Base-by-base conservation (phyloP, 306 rosid species). In the Cucurbita ficifolia region DNA sequence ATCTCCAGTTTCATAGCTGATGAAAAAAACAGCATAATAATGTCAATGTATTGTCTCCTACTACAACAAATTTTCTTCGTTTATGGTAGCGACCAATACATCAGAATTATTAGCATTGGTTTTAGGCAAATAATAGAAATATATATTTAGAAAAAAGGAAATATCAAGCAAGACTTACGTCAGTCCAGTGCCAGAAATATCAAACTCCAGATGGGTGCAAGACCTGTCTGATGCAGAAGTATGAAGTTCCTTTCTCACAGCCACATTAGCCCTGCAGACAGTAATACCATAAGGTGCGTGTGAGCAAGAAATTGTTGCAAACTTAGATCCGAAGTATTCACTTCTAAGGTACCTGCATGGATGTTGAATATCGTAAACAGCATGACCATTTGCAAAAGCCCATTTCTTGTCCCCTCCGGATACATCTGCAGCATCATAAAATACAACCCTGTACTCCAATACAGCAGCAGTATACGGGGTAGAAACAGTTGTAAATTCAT, bases 1-100 rank as follows among this genome's bases (percentile, higher is more conserved):
- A 79, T 95, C 99, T 78, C 99, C 99, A 69, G 96, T 95, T 81
- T 95, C 99, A 46, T 95, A 95, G 67, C 97, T 95, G 88, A 73
- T 70, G 74, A 80, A 78, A 1, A 61, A 40, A 55, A 76, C 74
- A 81, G 13, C 56, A 58, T 54, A 73, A 75, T 67, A 72, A 16
- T 49, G 46, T 70, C 29, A 50, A 16, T 49, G 74, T 7, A 29
- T 24, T 46, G 8, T 24, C 73, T 2, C 73, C 24, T 48, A 48
- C 21, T 68, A 67, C 46, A 8, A 42, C 46, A 42, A 46, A 49
- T 12, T 21, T 68, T 45, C 55, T 65, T 40, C 55, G 7, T 43
- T 68, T 22, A 68, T 43, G 19, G 22, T 18, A 67, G 72, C 50
- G 46, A 48, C 58, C 57, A 49, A 50, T 33, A 70, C 52, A 49